These are phyloP conservation scores for Eimeria maxima DNA, from an alignment of 169 alveolate species.

Conservation along the genomic window DNA sequence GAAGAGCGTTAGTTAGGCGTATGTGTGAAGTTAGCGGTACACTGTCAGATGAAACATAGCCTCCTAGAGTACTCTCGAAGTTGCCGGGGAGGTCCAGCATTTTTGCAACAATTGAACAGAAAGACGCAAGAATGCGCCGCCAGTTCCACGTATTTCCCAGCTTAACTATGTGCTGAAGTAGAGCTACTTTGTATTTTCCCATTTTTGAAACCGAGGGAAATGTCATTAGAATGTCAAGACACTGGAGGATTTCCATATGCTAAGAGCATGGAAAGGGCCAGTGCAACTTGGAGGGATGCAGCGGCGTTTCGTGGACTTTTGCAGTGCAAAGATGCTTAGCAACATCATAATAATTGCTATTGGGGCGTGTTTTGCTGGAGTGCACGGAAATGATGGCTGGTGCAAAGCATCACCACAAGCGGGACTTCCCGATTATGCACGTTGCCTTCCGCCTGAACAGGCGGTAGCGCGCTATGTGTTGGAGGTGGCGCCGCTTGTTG, in stretches of 20 bases:
- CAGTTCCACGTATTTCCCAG: neutral
- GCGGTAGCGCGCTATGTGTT: conserved; percentile 91
- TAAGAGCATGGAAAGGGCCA: neutral
- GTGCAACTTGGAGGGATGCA: neutral
- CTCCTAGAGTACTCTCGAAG: neutral
- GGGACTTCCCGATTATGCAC: conserved; percentile 92
- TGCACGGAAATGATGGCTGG: conserved; percentile 88
- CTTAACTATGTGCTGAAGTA: neutral
- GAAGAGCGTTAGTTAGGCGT: neutral
- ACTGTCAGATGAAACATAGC: neutral
- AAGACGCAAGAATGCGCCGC: neutral
- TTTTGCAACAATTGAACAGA: neutral
- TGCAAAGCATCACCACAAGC: conserved; percentile 93
- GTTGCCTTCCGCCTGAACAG: conserved; percentile 92
- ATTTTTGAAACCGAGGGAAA: neutral
- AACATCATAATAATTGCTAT: neutral
- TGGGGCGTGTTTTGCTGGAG: neutral
- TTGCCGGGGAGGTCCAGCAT: neutral
- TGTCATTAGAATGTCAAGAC: neutral
- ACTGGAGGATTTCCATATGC: neutral
- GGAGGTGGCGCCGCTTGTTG: conserved; percentile 90
- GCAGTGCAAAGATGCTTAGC: neutral
- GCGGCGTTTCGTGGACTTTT: neutral
- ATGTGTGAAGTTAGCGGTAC: neutral
- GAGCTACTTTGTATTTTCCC: neutral